Base-by-base conservation (phyloP, 2,329 filamentous ascomycete species). In the Decorospora gaudefroyi region DNA sequence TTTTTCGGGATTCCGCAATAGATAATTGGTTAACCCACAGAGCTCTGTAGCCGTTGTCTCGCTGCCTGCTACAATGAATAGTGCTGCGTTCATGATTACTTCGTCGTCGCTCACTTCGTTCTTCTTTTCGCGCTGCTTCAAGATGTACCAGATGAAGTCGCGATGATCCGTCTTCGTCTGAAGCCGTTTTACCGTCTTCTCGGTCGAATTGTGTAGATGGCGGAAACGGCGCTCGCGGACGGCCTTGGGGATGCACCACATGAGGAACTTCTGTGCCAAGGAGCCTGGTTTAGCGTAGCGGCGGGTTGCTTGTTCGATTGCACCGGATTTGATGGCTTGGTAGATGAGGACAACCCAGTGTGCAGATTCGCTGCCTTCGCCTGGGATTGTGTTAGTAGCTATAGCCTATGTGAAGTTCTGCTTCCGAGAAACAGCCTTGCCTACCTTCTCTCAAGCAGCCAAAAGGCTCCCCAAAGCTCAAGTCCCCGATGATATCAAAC, bases 61-160 rank as follows among this genome's bases (percentile, higher is more conserved):
- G 43, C 58, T 64, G 19, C 66, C 66, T 3, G 66, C 65, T 18
- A 66, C 59, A 35, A 65, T 64, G 48, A 67, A 65, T 1, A 68
- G 40, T 1, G 60, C 65, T 12, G 57, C 57, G 27, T 67, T 67
- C 59, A 65, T 60, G 29, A 65, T 64, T 11, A 68, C 55, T 32
- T 67, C 64, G 38, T 64, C 51, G 23, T 67, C 62, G 19, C 49
- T 57, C 17, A 68, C 61, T 35, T 68, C 65, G 35, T 68, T 61
- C 47, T 64, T 68, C 55, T 67, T 66, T 26, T 60, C 52, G 17
- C 59, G 56, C 33, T 68, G 58, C 44, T 60, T 64, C 6, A 69
- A 45, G 15, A 67, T 66, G 34, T 66, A 64, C 61, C 62, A 69
- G 33, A 68, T 67, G 46, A 69, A 69, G 51, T 69, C 65, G 10